These are phyloP conservation scores for Suhomyces bokatorum DNA, from an alignment of 1,139 yeast species.

Conservation along the genomic window DNA sequence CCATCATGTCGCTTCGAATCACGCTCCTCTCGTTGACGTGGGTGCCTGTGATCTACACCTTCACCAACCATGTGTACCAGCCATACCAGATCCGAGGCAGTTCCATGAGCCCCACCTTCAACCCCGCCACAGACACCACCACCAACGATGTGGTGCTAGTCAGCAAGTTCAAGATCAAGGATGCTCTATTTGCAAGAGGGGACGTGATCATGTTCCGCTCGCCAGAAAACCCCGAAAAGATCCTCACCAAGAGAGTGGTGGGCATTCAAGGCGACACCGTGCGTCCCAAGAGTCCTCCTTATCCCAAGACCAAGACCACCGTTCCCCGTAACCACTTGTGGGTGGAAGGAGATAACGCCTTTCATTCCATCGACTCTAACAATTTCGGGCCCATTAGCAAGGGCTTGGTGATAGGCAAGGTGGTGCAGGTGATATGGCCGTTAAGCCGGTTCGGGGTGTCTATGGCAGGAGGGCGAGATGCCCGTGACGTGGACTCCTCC, in stretches of 20 bases:
- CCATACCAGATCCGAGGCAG: constrained; percentile 78
- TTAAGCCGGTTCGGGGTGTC: constrained; percentile 49
- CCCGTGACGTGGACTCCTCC: constrained; percentile 17
- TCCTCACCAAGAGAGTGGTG: constrained; percentile 74
- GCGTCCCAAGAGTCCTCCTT: constrained; percentile 55
- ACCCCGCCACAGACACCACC: constrained; percentile 57
- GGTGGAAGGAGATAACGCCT: constrained; percentile 91
- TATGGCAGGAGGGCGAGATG: constrained; percentile 45
- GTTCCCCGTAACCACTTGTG: constrained; percentile 83
- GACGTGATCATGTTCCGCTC: constrained; percentile 80
- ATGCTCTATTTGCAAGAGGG: constrained; percentile 52
- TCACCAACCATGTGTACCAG: constrained; percentile 71
- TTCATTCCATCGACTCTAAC: constrained; percentile 83
- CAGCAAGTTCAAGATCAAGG: constrained; percentile 60
- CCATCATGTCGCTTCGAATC: constrained; percentile 16
- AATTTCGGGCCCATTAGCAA: constrained; percentile 82
- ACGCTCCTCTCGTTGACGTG: constrained; percentile 48
- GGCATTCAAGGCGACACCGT: constrained; percentile 74
- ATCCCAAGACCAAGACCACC: constrained; percentile 59
- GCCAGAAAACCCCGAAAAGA: constrained; percentile 72
- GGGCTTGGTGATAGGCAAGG: constrained; percentile 77
- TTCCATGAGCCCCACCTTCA: constrained; percentile 89
- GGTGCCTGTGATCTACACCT: constrained; percentile 76
- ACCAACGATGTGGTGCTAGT: constrained; percentile 68
- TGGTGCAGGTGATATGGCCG: constrained; percentile 68